Base-by-base conservation (phyloP, 2,329 filamentous ascomycete species). In the Biscogniauxia sp. region DNA sequence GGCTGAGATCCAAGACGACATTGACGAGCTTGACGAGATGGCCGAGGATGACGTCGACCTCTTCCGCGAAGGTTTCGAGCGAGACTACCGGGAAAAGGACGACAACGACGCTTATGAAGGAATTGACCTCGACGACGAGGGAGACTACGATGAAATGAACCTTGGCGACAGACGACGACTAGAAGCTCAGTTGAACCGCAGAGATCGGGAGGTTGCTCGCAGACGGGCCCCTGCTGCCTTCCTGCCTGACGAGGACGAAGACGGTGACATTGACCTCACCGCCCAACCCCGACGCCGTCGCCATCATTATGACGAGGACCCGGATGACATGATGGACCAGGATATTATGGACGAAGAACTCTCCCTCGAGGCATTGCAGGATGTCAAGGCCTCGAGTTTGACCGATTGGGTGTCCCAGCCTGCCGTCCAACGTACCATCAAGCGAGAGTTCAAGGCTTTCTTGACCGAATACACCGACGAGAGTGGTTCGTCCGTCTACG, bases 291-390 rank as follows among this genome's bases (percentile, higher is more conserved):
- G 93, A 58, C 88, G 94, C 66, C 88, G 92, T 56, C 88, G 95
- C 68, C 91, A 95, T 76, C 87, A 90, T 68, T 99, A 98, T 72
- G 95, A 99, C 66, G 96, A 99, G 76, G 93, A 97, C 50, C 88
- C 89, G 13, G 93, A 97, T 66, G 93, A 97, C 67, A 90, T 93
- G 63, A 93, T 97, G 87, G 91, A 89, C 61, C 91, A 90, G 54
- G 92, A 97, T 72, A 93, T 97, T 65, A 94, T 98, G 91, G 91
- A 96, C 65, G 94, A 96, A 75, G 93, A 98, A 75, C 84, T 99
- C 20, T 93, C 93, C 1, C 84, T 98, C 0, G 94, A 98, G 76
- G 92, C 92, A 13, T 82, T 99, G 51, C 88, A 91, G 64, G 95
- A 99, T 74, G 89, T 98, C 65, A 99, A 99, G 75, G 93, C 95